These are phyloP conservation scores for Takashimella koratensis DNA, from an alignment of 1,284 basidiomycete species.

Conservation along the genomic window DNA sequence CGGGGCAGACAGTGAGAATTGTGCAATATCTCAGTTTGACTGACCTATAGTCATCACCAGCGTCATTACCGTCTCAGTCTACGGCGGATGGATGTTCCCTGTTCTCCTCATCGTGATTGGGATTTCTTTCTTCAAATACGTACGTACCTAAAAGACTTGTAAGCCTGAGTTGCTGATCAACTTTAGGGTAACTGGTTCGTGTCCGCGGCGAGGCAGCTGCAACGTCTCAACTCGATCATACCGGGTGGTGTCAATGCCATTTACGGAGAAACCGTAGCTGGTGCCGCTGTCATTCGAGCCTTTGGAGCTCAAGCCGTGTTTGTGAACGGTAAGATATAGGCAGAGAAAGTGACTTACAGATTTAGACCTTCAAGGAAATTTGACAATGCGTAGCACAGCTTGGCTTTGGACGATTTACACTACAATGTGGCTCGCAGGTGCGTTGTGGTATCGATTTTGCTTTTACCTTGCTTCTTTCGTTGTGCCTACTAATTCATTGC, in stretches of 20 bases:
- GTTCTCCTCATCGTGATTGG: conserved; percentile 3
- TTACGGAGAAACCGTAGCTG: conserved; percentile 35
- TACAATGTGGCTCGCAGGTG: conserved; percentile 24
- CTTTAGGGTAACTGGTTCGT: conserved; percentile 23
- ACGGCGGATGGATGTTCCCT: conserved; percentile 25
- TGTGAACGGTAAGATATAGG: conserved; percentile 18
- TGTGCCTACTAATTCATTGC: no score
- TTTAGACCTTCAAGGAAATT: conserved; percentile 26
- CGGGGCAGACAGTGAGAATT: conserved; percentile 12
- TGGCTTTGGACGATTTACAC: conserved; percentile 18
- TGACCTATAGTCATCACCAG: conserved; percentile 18
- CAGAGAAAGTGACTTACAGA: neutral
- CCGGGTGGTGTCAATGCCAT: conserved; percentile 34
- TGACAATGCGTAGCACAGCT: conserved; percentile 26
- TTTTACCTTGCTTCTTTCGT: no score
- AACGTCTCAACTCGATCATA: conserved; percentile 20
- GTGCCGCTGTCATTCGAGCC: conserved; percentile 33
- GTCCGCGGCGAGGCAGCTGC: conserved; percentile 21
- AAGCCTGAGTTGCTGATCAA: no score
- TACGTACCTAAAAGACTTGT: no score
- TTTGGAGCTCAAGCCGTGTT: conserved; percentile 29
- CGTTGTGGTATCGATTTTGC: no score
- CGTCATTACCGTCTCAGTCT: conserved; percentile 18
- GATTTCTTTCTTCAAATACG: neutral
- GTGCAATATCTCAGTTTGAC: neutral